These are phyloP conservation scores for Heritiera fomes DNA, from an alignment of 345 rosid species.

Conservation along the genomic window DNA sequence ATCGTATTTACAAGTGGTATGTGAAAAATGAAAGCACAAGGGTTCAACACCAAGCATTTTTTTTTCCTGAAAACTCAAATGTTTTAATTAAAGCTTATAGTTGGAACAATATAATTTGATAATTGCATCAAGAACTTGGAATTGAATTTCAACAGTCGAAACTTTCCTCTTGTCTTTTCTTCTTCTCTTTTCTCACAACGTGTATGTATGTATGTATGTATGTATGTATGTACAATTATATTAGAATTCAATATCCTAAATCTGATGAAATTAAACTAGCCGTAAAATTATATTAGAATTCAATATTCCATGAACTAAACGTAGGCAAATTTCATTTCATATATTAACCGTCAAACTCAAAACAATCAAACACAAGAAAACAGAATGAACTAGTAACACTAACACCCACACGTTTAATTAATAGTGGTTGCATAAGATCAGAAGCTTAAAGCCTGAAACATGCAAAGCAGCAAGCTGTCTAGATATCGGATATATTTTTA, in stretches of 20 bases:
- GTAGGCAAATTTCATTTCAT: too few species aligned
- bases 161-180: neutral
- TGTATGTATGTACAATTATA: too few species aligned
- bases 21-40: neutral
- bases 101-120: neutral
- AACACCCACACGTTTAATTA: neutral
- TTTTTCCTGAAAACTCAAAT: neutral
- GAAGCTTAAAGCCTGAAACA: conserved; percentile 7
- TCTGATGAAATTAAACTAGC: too few species aligned
- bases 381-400: too few species aligned
- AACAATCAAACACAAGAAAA: too few species aligned
- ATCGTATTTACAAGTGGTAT: neutral
- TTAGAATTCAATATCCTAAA: too few species aligned
- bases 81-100: neutral
- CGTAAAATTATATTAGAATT: too few species aligned
- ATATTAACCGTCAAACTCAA: too few species aligned
- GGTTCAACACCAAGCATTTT: neutral
- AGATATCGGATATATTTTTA: neutral
- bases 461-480: neutral
- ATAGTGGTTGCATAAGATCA: neutral
- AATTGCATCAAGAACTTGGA: neutral
- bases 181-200: neutral
- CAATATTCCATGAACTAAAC: too few species aligned
- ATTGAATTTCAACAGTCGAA: neutral
- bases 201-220: too few species aligned